Evolutionary conservation across 192 early-diverging fungal species (phyloP), one percentile per base, ranked within the genome.

Genomic region (Mortierella antarctica): DNA sequence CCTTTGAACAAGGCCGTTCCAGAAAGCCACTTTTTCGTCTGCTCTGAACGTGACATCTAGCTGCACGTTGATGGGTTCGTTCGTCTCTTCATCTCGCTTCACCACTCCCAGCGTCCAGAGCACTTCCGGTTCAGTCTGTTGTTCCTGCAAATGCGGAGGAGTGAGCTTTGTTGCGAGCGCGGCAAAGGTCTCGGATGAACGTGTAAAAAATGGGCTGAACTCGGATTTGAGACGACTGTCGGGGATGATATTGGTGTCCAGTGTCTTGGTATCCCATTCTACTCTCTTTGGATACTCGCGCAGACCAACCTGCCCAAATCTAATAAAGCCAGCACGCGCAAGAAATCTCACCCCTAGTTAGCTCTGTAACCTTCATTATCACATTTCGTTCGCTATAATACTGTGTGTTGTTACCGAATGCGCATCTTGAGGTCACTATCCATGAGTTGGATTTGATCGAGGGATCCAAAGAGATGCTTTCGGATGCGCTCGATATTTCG

Each of bases 371-470:
- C 1, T 50, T 50, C 4, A 14, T 50, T 50, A 50, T 50, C 10
- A 50, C 17, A 50, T 17, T 50, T 50, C 49, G 49, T 1, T 11
- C 49, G 1, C 17, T 11, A 14, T 50, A 17, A 1, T 50, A 50
- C 8, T 21, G 9, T 8, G 10, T 4, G 18, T 41, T 17, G 51
- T 17, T 72, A 80, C 77, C 70, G 50, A 45, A 80, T 67, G 41
- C 77, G 70, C 77, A 80, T 80, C 44, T 72, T 70, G 2, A 71
- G 56, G 9, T 80, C 77, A 1, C 53, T 39, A 54, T 80, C 69
- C 54, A 64, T 51, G 8, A 71, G 42, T 21, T 72, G 77, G 4
- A 71, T 52, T 41, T 66, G 53, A 6, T 64, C 62, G 4, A 80
- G 77, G 5, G 70, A 53, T 0, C 23, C 18, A 6, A 56, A 41